Conservation (phyloP, 176 grass and related monocot species). For the sorghum (Sorghum bicolor) region DNA sequence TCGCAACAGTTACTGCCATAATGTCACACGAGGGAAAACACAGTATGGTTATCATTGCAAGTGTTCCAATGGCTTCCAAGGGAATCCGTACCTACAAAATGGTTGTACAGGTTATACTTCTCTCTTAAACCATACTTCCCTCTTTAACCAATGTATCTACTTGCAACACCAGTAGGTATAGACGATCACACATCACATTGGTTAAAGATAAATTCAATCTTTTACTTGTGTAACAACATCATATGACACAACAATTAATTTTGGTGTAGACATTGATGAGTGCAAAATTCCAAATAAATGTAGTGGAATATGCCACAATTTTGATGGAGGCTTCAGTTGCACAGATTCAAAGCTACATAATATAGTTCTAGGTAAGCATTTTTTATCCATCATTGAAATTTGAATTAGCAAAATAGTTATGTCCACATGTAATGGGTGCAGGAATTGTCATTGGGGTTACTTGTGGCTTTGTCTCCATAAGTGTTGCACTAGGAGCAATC, state of each 20-base stretch:
- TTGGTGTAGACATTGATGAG: conserved; percentile 23
- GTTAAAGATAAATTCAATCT: not conserved
- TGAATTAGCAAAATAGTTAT: not conserved
- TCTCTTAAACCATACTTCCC: not conserved
- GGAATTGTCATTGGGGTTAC: not conserved
- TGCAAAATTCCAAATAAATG: conserved; percentile 3
- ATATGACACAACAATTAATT: not conserved
- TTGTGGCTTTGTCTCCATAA: not conserved
- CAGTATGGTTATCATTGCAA: conserved; percentile 24
- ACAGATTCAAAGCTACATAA: not conserved
- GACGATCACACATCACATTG: not conserved
- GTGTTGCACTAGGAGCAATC: not conserved
- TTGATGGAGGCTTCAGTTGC: not conserved
- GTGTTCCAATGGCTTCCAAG: conserved; percentile 15
- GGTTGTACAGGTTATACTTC: conserved; percentile 28
- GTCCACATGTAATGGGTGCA: not conserved
- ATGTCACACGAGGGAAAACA: not conserved
- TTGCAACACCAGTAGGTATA: not conserved
- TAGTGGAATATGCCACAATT: not conserved
- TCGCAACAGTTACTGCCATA: not conserved
- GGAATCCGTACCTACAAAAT: conserved; percentile 40
- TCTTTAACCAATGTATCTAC: not conserved
- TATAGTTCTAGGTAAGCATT: not conserved
- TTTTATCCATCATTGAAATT: not conserved
- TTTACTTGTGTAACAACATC: not conserved